phyloP scores from a whole-genome alignment of 176 grass and related monocot species.

The Oryza glumipatula region DNA sequence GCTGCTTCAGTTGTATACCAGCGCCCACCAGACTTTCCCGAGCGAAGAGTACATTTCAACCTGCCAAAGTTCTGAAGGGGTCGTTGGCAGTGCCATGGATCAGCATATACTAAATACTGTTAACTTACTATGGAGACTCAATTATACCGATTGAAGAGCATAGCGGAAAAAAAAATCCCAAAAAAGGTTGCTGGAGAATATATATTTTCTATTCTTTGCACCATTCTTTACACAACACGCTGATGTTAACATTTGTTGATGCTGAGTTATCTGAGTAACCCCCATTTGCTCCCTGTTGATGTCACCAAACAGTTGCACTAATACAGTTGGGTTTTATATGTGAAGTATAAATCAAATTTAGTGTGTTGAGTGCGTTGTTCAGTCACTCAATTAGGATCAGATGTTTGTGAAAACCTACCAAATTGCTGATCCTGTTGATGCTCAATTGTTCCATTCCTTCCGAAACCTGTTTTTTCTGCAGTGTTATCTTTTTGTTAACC shows the following conservation, averaged over 20 bases:
- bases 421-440: neutral
- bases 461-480: neutral
- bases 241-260: slow-evolving; percentile 9
- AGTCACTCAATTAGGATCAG: neutral
- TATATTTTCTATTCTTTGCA: slow-evolving; percentile 11
- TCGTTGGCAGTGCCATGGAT: slow-evolving; percentile 46
- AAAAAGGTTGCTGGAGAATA: slow-evolving; percentile 6
- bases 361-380: neutral
- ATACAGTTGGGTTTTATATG: neutral
- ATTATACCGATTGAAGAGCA: neutral
- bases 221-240: neutral
- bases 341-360: neutral
- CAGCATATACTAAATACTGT: neutral
- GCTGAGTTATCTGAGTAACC: neutral
- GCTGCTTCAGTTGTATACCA: slow-evolving; percentile 65
- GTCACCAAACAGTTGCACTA: neutral
- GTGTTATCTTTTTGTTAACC: neutral
- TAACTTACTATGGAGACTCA: neutral
- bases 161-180: neutral
- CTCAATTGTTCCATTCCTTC: neutral
- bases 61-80: slow-evolving; percentile 45
- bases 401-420: neutral
- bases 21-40: slow-evolving; percentile 51
- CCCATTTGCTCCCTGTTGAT: neutral
- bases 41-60: slow-evolving; percentile 56